Conservation (phyloP, 176 grass and related monocot genomes). For the Hordeum marinum region DNA sequence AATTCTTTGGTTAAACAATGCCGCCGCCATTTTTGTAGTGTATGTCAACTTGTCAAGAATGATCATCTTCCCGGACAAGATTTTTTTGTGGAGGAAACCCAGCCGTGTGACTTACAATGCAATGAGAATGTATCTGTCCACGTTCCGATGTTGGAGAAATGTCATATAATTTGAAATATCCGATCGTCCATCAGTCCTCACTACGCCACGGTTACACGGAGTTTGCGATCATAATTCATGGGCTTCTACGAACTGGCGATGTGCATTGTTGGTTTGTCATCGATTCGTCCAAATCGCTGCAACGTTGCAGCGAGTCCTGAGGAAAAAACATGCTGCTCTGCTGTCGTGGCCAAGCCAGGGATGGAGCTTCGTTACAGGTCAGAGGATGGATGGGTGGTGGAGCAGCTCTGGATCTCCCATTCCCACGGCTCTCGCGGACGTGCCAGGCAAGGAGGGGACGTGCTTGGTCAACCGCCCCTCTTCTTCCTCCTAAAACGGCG, state of each 20-base stretch:
- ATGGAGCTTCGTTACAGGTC: not conserved
- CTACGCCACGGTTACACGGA: not conserved
- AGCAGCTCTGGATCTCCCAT: not conserved
- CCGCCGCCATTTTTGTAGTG: not conserved
- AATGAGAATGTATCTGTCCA: not conserved
- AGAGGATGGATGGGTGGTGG: not conserved
- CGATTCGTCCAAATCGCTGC: not conserved
- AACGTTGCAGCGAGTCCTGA: not conserved
- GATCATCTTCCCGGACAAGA: not conserved
- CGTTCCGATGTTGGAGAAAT: not conserved
- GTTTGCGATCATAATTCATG: not conserved
- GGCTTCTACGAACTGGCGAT: not conserved
- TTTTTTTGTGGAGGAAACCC: not conserved
- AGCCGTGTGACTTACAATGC: slow-evolving; percentile 11
- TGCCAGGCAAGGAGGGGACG: slow-evolving; percentile 10
- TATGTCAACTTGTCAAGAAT: not conserved
- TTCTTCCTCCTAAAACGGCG: slow-evolving; percentile 11
- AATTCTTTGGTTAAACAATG: slow-evolving; percentile 62
- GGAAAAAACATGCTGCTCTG: not conserved
- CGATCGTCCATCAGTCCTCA: not conserved
- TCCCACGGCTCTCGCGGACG: not conserved
- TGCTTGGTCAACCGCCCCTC: slow-evolving; percentile 30
- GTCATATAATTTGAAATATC: not conserved
- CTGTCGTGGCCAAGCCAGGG: not conserved
- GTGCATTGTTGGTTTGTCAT: not conserved